These are phyloP conservation scores for Candida chauliodis DNA, from an alignment of 805 yeast species.

Conservation along the genomic window DNA sequence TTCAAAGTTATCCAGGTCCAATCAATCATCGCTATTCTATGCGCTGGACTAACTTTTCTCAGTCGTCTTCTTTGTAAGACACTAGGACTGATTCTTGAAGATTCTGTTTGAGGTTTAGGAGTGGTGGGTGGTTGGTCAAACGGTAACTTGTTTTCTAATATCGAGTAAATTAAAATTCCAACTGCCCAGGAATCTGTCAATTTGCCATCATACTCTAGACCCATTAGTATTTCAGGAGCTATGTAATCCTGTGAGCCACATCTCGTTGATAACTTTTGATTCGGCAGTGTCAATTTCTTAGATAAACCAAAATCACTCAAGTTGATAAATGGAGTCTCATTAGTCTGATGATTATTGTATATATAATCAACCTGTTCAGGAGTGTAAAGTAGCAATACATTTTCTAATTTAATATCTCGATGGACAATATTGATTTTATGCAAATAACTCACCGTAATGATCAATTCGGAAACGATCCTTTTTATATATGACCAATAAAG, in stretches of 20 bases:
- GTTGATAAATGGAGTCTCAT: constrained; percentile 33
- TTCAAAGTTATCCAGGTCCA: constrained; percentile 76
- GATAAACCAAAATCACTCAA: constrained; percentile 90
- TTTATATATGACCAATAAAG: constrained; percentile 49
- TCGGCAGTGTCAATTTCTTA: constrained; percentile 55
- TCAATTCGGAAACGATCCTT: constrained; percentile 67
- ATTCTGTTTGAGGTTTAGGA: constrained; percentile 12
- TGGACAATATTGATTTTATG: constrained; percentile 73
- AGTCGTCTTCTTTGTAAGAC: constrained; percentile 40
- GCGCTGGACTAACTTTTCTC: constrained; percentile 58
- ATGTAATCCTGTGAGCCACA: constrained; percentile 98
- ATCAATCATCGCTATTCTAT: constrained; percentile 85
- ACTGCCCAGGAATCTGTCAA: constrained; percentile 93
- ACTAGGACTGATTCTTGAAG: constrained; percentile 30
- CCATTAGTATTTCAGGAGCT: constrained; percentile 89
- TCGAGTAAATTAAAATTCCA: constrained; percentile 84
- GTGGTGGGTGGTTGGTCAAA: constrained; percentile 76
- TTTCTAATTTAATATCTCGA: constrained; percentile 89
- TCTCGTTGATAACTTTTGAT: constrained; percentile 72
- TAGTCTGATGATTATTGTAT: neutral
- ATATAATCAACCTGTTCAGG: constrained; percentile 27
- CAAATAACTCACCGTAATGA: constrained; percentile 65
- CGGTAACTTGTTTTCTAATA: constrained; percentile 84
- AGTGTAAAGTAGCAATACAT: constrained; percentile 49
- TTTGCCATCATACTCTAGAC: constrained; percentile 86